Evolutionary conservation across 352 stramenopile genomes (phyloP), one percentile per base, ranked within the genome.

Genomic region (Globisporangium lucens): DNA sequence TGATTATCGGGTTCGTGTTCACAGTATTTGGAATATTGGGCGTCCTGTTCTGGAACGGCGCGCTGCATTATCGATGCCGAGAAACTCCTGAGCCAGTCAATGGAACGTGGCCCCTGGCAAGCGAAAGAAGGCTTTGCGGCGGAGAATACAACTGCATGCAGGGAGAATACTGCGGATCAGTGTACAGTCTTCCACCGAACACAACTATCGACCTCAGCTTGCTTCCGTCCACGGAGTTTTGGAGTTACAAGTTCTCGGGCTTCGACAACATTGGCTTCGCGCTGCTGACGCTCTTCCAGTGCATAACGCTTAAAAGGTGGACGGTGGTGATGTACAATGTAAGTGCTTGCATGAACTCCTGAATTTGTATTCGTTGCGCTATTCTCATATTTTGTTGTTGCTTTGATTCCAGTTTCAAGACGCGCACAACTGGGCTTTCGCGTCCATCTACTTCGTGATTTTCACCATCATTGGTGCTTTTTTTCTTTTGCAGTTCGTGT

Each of bases 301-400:
- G 79, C 22, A 85, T 98, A 46, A 98, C 90, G 22, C 75, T 97
- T 5, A 90, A 97, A 76, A 91, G 91, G 1, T 98, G 92, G 92
- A 89, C 76, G 0, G 67, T 76, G 27, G 76, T 97, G 51, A 96
- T 97, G 83, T 89, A 95, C 61, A 85, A 87, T 56, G 81, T 97
- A 68, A 74, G 91, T 77, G 60, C 61, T 24, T 13, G 20, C 17
- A 30, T 57, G 29, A 60, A 22, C 9, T n/a, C 3, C 24, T 41
- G 17, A 38, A 15, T 20, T 12, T 24, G 22, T 57, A 22, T 8
- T 8, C 20, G 0, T 13, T 9, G 1, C 0, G 5, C 1, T 10
- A 24, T 9, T 7, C 24, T 63, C 3, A 38, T 29, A 22, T 61
- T 63, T 61, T 35, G 5, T 4, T 62, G 20, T 1, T 62, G n/a